Conservation (phyloP, 2,329 filamentous ascomycete genomes). For the Diaporthe helianthi region DNA sequence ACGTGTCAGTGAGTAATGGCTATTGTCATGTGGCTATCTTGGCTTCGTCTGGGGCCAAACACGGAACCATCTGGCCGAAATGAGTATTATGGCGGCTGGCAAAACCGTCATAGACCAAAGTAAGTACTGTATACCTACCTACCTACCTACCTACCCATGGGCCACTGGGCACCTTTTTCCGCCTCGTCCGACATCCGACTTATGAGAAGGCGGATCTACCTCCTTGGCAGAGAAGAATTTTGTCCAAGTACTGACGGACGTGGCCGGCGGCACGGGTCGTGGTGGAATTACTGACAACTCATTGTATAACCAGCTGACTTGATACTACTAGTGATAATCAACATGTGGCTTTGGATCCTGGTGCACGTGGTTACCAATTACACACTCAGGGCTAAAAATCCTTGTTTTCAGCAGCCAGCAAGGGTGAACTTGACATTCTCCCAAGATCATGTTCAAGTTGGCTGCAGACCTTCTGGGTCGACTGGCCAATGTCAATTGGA, state of each 20-base stretch:
- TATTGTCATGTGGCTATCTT: constrained; percentile 25
- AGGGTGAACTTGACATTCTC: background rate
- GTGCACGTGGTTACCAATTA: background rate
- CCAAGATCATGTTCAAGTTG: background rate
- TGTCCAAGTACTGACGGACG: too few species aligned
- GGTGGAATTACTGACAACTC: background rate
- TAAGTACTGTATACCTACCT: background rate
- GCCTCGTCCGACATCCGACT: background rate
- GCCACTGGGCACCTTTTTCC: background rate
- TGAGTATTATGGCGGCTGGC: constrained; percentile 9
- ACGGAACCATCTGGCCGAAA: background rate
- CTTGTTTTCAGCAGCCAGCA: background rate
- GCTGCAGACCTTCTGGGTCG: background rate
- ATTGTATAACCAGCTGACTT: background rate
- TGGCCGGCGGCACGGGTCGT: background rate
- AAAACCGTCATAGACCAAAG: too few species aligned
- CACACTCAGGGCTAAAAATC: background rate
- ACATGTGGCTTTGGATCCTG: background rate
- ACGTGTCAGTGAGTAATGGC: constrained; percentile 27
- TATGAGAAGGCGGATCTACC: background rate
- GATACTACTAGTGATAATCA: too few species aligned
- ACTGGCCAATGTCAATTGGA: too few species aligned
- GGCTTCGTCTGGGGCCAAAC: constrained; percentile 18
- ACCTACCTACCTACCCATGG: too few species aligned
- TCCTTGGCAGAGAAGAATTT: background rate